Base-by-base conservation (phyloP, 805 yeast genomes). In the Maudiozyma barnettii region DNA sequence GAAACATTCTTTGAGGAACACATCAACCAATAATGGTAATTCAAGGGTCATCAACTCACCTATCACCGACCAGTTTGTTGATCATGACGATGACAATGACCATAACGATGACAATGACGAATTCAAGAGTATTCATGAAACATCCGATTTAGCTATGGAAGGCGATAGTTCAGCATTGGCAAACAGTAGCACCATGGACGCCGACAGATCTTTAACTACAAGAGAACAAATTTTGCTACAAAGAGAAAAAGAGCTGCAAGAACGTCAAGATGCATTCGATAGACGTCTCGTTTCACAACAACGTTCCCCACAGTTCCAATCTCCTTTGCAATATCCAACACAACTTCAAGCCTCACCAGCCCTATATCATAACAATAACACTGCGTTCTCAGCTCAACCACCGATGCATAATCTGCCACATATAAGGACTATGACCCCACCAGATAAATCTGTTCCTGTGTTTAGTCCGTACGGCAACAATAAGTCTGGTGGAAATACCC, bases 181-280 rank as follows among this genome's bases (percentile, higher is more conserved):
- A 9, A 41, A 48, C 22, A 40, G 35, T 21, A 45, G 40, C 31
- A 8, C 36, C 2, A 20, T 23, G 5, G 46, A 47, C n/a, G n/a
- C 19, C 4, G 50, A 45, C 23, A 38, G 16, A 13, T 44, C 48
- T 13, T 40, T 43, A 29, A 58, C 53, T 38, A 58, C 57, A 39
- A 58, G 60, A 37, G 65, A 63, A 41, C 41, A 60, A 21, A 63
- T 58, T 39, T 45, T 63, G 22, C 56, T 58, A 35, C 55, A 51
- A 23, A 60, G 57, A 41, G 67, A 63, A 46, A 31, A 56, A 31
- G 57, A 57, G 14, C 45, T 64, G 31, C 58, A 58, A 50, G 65
- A 64, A 47, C 54, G 58, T n/a, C 66, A 63, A 50, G 40, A 53
- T 19, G 61, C 59, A 39, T 53, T 61, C 1, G 57, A 59, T 45